Base-by-base conservation (phyloP, 495 filamentous ascomycete genomes). In the Immersiella caudata region DNA sequence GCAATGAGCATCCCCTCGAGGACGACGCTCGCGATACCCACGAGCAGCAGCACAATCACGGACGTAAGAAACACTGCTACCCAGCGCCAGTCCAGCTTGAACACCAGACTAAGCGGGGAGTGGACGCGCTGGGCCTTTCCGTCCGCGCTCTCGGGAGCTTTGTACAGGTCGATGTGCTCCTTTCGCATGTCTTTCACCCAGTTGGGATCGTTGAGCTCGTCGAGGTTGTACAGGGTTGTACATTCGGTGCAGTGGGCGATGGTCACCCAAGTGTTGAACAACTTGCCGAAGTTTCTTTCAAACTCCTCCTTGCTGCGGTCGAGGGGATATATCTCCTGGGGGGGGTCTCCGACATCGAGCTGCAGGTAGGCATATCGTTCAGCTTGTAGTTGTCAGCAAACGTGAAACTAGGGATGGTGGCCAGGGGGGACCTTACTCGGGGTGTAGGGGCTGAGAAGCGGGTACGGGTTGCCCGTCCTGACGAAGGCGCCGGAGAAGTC, bases 61-160 rank as follows among this genome's bases (percentile, higher is more conserved):
- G 20, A 62, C 4, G 59, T 49, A 4, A 62, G 59, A 18, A 62
- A 62, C 33, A 62, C 33, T 6, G 33, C 29, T 16, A 62, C 59
- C 59, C 59, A 62, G 33, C 59, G 59, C 59, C 59, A 62, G 59
- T 62, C 59, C 7, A 62, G 36, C 36, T 62, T 50, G 36, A 49
- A 62, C 2, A 49, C 21, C n/a, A 50, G 21, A 16, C 16, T 20
- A 5, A 29, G 14, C 3, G 59, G 33, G n/a, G 59, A 62, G 21
- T 46, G 20, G 35, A 22, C 35, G 35, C 36, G 59, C 29, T 1
- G 18, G 4, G 59, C 59, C 7, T 49, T 25, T 0, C 33, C 59
- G 36, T 46, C 59, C 16, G 24, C 7, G 11, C 14, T 62, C 21
- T 24, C 36, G 21, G n/a, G 21, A 2, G 18, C 7, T 24, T 49